Conservation (phyloP, 106 monocot species). For the Dendrobium catenatum region DNA sequence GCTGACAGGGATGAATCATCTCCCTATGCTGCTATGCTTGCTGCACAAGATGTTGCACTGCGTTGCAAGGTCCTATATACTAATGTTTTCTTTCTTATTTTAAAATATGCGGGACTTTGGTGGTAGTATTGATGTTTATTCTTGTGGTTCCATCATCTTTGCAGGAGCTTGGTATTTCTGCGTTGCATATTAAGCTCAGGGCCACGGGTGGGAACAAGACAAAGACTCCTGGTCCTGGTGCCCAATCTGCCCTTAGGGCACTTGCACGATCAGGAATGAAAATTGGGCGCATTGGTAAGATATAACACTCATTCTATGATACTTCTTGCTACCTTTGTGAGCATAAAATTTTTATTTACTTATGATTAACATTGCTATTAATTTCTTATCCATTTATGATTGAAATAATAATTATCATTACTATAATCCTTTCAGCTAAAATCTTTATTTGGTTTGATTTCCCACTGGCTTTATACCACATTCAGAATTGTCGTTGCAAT, state of each 20-base stretch:
- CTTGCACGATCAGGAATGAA: slow-evolving; percentile 79
- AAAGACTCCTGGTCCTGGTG: slow-evolving; percentile 71
- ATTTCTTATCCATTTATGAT: too few species aligned
- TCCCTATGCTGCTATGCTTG: slow-evolving; percentile 81
- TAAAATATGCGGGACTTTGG: not conserved
- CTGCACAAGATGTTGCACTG: slow-evolving; percentile 66
- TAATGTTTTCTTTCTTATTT: not conserved
- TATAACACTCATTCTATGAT: not conserved
- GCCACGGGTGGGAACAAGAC: slow-evolving; percentile 83
- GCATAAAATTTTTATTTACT: too few species aligned
- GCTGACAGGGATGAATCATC: slow-evolving; percentile 76
- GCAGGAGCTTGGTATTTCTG: slow-evolving; percentile 65
- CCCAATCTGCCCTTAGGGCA: slow-evolving; percentile 64
- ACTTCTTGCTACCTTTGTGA: not conserved
- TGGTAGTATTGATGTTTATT: not conserved
- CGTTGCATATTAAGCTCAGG: slow-evolving; percentile 69
- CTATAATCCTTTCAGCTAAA: too few species aligned
- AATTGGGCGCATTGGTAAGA: slow-evolving; percentile 68
- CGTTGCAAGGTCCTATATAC: slow-evolving; percentile 42
- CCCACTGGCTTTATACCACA: too few species aligned
- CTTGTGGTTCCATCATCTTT: not conserved
- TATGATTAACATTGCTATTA: too few species aligned
- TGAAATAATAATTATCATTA: too few species aligned
- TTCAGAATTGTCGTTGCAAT: too few species aligned
- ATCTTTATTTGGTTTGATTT: too few species aligned